These are phyloP conservation scores for Odonthalia washingtoniensis DNA, from an alignment of 31 red algal genomes.

Conservation along the genomic window DNA sequence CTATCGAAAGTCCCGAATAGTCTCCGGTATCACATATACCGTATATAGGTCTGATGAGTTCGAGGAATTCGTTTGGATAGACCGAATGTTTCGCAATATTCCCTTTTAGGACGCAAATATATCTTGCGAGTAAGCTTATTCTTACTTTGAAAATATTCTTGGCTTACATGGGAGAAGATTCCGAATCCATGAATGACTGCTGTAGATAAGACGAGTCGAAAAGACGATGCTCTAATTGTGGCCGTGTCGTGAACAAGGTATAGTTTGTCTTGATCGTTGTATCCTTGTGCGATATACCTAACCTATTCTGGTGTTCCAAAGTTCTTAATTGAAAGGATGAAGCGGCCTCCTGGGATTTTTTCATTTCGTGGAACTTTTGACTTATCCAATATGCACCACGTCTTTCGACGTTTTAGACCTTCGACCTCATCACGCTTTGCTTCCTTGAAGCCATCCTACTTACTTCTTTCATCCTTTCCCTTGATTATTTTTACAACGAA, in stretches of 20 bases:
- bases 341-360: constrained; percentile 19
- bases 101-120: constrained; percentile 12
- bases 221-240: not conserved
- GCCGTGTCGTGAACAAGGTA: constrained; percentile 14
- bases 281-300: constrained; percentile 3
- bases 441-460: not conserved
- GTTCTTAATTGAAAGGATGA: constrained; percentile 12
- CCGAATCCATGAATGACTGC: constrained; percentile 24
- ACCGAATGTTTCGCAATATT: not conserved
- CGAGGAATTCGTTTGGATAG: not conserved
- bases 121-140: constrained; percentile 82
- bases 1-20: constrained; percentile 24
- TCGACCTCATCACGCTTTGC: not conserved
- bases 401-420: not conserved
- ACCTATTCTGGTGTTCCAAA: not conserved
- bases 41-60: not conserved
- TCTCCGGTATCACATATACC: constrained; percentile 45
- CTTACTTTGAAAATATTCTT: constrained; percentile 76
- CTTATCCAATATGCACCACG: not conserved
- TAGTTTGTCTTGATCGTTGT: not conserved
- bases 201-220: not conserved
- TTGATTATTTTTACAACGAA: constrained; percentile 1
- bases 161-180: constrained; percentile 66
- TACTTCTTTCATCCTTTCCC: not conserved
- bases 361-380: not conserved